Percentiles rank a stretch among this genome's conserved stretches.
These are phyloP conservation scores for Colletotrichum truncatum DNA, from an alignment of 2,329 filamentous ascomycete species.

Conservation along the genomic window DNA sequence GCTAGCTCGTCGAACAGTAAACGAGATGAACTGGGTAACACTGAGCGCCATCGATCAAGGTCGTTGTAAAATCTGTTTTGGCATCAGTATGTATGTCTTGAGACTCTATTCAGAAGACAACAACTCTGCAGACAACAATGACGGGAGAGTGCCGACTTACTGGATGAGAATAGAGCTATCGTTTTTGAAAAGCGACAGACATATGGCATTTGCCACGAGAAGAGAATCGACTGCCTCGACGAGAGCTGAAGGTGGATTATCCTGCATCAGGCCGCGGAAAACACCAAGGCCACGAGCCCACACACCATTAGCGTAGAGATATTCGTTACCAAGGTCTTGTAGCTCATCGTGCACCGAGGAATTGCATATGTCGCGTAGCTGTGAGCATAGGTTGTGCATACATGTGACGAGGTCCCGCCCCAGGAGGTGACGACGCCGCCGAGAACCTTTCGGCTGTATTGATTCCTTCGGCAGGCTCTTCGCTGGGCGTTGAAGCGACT, in stretches of 20 bases:
- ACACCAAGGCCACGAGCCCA: conserved; percentile 28
- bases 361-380: conserved; percentile 12
- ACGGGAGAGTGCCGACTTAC: conserved; percentile 1
- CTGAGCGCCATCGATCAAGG: conserved; percentile 36
- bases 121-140: background rate
- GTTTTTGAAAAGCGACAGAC: conserved; percentile 7
- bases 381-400: conserved; percentile 19
- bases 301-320: background rate
- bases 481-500: background rate
- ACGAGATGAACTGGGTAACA: conserved; percentile 30
- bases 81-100: background rate
- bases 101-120: too few species aligned
- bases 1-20: conserved; percentile 36
- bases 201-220: conserved; percentile 27
- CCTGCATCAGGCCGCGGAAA: conserved; percentile 29
- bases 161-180: conserved; percentile 17
- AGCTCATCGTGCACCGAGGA: background rate
- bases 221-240: conserved; percentile 28
- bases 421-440: conserved; percentile 11
- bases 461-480: background rate
- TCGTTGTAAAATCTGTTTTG: conserved; percentile 36
- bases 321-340: background rate
- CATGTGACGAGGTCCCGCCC: conserved; percentile 21
- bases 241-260: conserved; percentile 25
- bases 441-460: background rate